phyloP scores from a whole-genome alignment of 495 filamentous ascomycete genomes.

The Trichoderma asperelloides region DNA sequence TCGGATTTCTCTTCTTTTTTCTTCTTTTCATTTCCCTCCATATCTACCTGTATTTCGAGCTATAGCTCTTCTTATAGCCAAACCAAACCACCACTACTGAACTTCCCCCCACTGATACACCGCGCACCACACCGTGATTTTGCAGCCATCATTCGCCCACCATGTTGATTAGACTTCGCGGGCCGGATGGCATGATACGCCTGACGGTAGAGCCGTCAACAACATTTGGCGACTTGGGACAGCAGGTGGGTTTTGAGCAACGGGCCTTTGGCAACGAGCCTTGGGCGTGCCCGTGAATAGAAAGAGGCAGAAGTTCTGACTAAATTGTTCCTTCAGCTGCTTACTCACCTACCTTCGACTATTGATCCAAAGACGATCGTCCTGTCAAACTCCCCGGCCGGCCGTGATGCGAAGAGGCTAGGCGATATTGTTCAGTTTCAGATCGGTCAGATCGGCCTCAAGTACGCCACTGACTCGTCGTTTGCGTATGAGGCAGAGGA shows the following conservation, averaged over 20 bases:
- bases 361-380: constrained; percentile 65
- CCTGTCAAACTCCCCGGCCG: constrained; percentile 71
- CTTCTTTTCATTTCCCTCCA: constrained; percentile 16
- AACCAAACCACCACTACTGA: too few relatives aligned
- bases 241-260: constrained; percentile 38
- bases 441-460: constrained; percentile 62
- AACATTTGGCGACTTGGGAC: constrained; percentile 42
- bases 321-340: constrained; percentile 20
- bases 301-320: not conserved
- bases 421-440: constrained; percentile 56
- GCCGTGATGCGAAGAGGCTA: constrained; percentile 63
- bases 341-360: constrained; percentile 41
- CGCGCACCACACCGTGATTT: not conserved
- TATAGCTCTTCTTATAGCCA: not conserved
- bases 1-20: constrained; percentile 14
- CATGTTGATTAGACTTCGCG: constrained; percentile 63
- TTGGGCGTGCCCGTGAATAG: not conserved
- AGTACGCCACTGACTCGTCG: constrained; percentile 35
- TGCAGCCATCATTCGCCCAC: constrained; percentile 11
- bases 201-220: constrained; percentile 52
- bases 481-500: not conserved
- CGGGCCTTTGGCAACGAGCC: not conserved
- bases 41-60: not conserved
- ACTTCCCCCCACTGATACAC: not conserved
- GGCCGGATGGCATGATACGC: constrained; percentile 63